phyloP scores from a whole-genome alignment of 805 yeast genomes.

The Diddensiella transvaalensis region DNA sequence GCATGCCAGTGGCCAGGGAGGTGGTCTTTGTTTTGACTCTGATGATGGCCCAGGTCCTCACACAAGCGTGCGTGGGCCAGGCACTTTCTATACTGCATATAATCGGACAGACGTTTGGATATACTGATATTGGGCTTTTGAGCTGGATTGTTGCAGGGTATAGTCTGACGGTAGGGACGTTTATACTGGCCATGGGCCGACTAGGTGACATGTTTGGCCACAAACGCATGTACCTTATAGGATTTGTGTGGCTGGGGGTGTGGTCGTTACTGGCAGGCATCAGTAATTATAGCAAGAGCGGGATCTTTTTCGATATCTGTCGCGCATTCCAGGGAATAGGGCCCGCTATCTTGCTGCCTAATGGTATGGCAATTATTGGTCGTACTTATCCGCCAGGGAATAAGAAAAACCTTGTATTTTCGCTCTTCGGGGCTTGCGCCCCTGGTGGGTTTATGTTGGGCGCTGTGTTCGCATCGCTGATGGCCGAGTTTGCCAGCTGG shows the following conservation, averaged over 20 bases:
- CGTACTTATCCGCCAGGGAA: conserved; percentile 44
- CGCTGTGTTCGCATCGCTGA: conserved; percentile 47
- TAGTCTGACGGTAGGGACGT: conserved; percentile 68
- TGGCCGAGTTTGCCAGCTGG: conserved; percentile 46
- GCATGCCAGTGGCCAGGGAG: conserved; percentile 15
- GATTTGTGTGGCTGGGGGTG: conserved; percentile 52
- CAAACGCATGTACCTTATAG: conserved; percentile 48
- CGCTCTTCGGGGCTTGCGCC: conserved; percentile 56
- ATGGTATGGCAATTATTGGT: conserved; percentile 52
- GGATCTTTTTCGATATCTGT: conserved; percentile 34
- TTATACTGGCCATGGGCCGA: conserved; percentile 64
- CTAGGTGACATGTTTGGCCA: conserved; percentile 72
- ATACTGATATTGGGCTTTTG: conserved; percentile 33
- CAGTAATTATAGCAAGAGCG: conserved; percentile 41
- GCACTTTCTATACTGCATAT: conserved; percentile 29
- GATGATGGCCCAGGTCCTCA: conserved; percentile 36
- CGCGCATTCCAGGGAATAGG: conserved; percentile 67
- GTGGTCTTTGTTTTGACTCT: conserved; percentile 26
- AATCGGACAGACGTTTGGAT: conserved; percentile 33
- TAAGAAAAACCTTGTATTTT: conserved; percentile 53
- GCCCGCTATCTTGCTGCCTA: conserved; percentile 56
- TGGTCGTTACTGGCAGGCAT: conserved; percentile 64
- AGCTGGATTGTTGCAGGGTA: conserved; percentile 71
- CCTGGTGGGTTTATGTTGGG: conserved; percentile 62
- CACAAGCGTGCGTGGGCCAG: conserved; percentile 39